phyloP scores from a whole-genome alignment of 1,284 basidiomycete genomes.

The Agroathelia rolfsii region DNA sequence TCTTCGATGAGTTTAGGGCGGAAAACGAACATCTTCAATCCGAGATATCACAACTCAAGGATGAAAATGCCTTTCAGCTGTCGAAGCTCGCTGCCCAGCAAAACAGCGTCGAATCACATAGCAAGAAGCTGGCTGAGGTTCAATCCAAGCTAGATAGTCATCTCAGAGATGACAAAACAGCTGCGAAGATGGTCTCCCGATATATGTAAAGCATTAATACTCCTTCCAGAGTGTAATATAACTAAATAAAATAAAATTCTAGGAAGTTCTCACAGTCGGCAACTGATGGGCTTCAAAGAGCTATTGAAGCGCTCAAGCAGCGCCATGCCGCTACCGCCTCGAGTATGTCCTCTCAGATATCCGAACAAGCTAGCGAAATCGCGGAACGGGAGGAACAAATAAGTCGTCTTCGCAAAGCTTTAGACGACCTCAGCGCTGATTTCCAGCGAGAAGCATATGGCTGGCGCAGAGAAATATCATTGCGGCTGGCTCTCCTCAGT shows the following conservation, averaged over 20 bases:
- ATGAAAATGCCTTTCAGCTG: slow-evolving; percentile 32
- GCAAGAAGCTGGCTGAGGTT: slow-evolving; percentile 33
- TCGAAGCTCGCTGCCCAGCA: slow-evolving; percentile 38
- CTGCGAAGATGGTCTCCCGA: slow-evolving; percentile 77
- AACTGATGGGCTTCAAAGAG: slow-evolving; percentile 57
- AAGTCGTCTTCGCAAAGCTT: slow-evolving; percentile 47
- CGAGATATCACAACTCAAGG: slow-evolving; percentile 35
- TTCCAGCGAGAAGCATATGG: slow-evolving; percentile 68
- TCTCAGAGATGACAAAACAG: slow-evolving; percentile 63
- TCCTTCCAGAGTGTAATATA: too few relatives aligned
- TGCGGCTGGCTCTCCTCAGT: slow-evolving; percentile 58
- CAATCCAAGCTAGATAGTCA: slow-evolving; percentile 51
- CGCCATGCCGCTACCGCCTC: slow-evolving; percentile 57
- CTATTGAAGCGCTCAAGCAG: slow-evolving; percentile 48
- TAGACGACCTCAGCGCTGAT: slow-evolving; percentile 70
- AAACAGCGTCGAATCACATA: slow-evolving; percentile 31
- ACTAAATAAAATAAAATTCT: too few relatives aligned
- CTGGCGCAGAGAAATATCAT: slow-evolving; percentile 59
- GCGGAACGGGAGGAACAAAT: too few relatives aligned
- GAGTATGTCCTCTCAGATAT: slow-evolving; percentile 42
- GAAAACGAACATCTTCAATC: slow-evolving; percentile 37
- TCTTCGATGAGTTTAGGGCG: slow-evolving; percentile 39
- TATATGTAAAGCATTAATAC: slow-evolving; percentile 60
- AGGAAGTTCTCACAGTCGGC: slow-evolving; percentile 84
- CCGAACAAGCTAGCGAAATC: too few relatives aligned